phyloP scores from a whole-genome alignment of 202 grass and related monocot genomes.

The Dendrocalamus latiflorus region DNA sequence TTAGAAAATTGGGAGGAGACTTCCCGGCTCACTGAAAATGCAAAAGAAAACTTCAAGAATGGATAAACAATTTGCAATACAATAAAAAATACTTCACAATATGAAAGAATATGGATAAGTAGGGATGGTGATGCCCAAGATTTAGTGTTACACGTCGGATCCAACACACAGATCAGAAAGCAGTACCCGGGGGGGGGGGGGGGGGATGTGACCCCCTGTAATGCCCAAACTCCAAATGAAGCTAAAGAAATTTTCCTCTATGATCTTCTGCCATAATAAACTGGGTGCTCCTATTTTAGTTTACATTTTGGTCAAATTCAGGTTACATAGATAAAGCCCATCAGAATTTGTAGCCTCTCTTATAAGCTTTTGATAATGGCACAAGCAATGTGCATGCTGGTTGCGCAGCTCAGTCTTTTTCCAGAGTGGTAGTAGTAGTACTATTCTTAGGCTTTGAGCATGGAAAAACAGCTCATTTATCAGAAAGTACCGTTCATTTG shows the following conservation, averaged over 20 bases:
- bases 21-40: constrained; percentile 15
- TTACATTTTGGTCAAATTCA: constrained; percentile 20
- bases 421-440: not conserved
- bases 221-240: not conserved
- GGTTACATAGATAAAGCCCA: not conserved
- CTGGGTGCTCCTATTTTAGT: not conserved
- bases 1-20: not conserved
- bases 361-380: not conserved
- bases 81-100: not conserved
- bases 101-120: not conserved
- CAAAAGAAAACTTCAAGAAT: constrained; percentile 19
- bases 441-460: not conserved
- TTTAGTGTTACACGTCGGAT: constrained; percentile 35
- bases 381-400: not conserved
- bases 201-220: not conserved
- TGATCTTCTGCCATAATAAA: not conserved
- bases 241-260: constrained; percentile 4
- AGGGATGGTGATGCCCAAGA: not conserved
- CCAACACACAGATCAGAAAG: constrained; percentile 15
- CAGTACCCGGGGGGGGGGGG: not conserved
- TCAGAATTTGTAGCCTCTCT: not conserved
- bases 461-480: not conserved
- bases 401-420: not conserved
- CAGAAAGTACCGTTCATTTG: not conserved
- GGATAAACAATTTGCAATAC: not conserved